A percentile compares a stretch with the other conserved stretches of the same genome.
These are phyloP conservation scores for Marsdenia floribunda DNA, from an alignment of 257 asterid species.

Conservation along the genomic window DNA sequence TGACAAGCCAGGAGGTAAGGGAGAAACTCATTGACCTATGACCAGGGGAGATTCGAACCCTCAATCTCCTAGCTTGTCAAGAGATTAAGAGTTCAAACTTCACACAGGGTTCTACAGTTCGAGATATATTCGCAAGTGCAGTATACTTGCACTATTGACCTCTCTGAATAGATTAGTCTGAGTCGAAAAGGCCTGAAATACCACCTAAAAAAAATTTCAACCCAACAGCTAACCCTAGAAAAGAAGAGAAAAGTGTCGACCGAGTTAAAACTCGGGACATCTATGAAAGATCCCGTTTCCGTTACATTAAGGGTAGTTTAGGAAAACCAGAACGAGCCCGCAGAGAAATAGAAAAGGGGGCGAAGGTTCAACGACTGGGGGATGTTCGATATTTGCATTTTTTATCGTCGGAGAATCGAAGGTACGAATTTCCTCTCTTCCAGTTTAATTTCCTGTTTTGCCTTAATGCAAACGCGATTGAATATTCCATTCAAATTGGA, in stretches of 20 bases:
- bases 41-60: too few relatives aligned
- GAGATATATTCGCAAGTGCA: too few relatives aligned
- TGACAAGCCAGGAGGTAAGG: too few relatives aligned
- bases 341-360: not conserved
- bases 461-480: not conserved
- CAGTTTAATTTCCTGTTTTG: slow-evolving; percentile 6
- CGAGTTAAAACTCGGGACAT: not conserved
- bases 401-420: not conserved
- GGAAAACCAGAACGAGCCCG: slow-evolving; percentile 1
- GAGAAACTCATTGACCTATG: too few relatives aligned
- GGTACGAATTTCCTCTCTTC: slow-evolving; percentile 7
- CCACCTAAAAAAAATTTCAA: too few relatives aligned
- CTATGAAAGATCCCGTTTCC: not conserved
- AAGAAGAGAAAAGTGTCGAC: not conserved
- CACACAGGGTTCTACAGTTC: too few relatives aligned
- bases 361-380: not conserved
- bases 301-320: slow-evolving; percentile 3
- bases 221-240: too few relatives aligned
- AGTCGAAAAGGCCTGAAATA: too few relatives aligned
- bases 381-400: not conserved
- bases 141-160: too few relatives aligned
- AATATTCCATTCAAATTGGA: not conserved
- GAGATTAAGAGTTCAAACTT: too few relatives aligned
- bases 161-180: too few relatives aligned
- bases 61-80: too few relatives aligned